These are phyloP conservation scores for Suillus ampliporus DNA, from an alignment of 768 basidiomycete genomes.

Conservation along the genomic window DNA sequence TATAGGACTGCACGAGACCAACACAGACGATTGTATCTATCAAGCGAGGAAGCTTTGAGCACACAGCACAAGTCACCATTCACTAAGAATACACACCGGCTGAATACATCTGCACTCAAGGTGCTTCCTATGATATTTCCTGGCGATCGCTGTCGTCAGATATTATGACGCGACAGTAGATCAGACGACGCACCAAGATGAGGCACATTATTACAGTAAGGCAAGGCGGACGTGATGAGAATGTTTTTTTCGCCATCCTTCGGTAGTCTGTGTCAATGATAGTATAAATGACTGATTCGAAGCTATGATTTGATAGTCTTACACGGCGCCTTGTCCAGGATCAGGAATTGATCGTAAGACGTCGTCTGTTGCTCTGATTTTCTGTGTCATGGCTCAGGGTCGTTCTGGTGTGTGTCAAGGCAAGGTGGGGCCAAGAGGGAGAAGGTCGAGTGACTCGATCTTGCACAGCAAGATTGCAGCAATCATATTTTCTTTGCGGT, in stretches of 20 bases:
- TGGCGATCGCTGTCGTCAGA: slow-evolving; percentile 20
- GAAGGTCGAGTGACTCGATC: not conserved
- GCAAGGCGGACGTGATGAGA: slow-evolving; percentile 93
- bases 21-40: slow-evolving; percentile 66
- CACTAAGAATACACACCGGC: slow-evolving; percentile 63
- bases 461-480: not conserved
- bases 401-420: not conserved
- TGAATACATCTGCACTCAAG: slow-evolving; percentile 96
- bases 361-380: slow-evolving; percentile 55
- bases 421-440: not conserved
- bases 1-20: slow-evolving; percentile 27
- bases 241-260: slow-evolving; percentile 87
- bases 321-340: slow-evolving; percentile 60
- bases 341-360: slow-evolving; percentile 56
- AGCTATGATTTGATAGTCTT: slow-evolving; percentile 14
- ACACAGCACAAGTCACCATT: not conserved
- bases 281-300: not conserved
- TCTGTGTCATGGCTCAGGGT: slow-evolving; percentile 51
- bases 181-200: slow-evolving; percentile 73
- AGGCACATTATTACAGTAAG: slow-evolving; percentile 97
- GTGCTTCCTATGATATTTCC: slow-evolving; percentile 96
- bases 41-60: slow-evolving; percentile 10
- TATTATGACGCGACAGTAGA: slow-evolving; percentile 8
- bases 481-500: too few relatives aligned
- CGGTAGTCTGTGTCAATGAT: slow-evolving; percentile 57